Conservation (phyloP, 2,329 filamentous ascomycete genomes). For the Penicillium sp. region DNA sequence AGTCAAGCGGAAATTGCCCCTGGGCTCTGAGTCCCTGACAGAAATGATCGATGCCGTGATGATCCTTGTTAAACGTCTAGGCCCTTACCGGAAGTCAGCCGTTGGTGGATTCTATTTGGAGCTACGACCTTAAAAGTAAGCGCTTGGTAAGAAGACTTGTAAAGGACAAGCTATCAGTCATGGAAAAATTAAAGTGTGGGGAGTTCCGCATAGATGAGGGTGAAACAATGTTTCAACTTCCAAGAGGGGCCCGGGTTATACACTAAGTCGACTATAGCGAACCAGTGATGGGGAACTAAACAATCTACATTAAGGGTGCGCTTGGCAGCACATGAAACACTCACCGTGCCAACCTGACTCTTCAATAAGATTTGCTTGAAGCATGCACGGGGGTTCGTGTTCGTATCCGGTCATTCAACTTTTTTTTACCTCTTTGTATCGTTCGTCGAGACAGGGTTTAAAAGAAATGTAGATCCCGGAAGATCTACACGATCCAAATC, state of each 20-base stretch:
- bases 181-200: not conserved
- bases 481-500: not conserved
- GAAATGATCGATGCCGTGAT: not conserved
- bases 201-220: not conserved
- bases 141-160: not conserved
- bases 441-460: not conserved
- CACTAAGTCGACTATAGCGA: not conserved
- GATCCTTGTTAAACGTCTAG: not conserved
- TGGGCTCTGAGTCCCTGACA: not conserved
- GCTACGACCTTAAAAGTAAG: not conserved
- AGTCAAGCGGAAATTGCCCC: not conserved
- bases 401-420: not conserved
- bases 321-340: slow-evolving; percentile 3
- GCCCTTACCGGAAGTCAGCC: not conserved
- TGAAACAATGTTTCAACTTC: slow-evolving; percentile 6
- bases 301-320: not conserved
- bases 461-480: not conserved
- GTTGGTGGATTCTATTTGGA: not conserved
- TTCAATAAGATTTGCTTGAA: not conserved
- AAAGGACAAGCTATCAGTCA: not conserved
- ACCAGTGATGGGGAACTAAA: not conserved
- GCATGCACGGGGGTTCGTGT: not conserved
- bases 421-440: not conserved
- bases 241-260: not conserved
- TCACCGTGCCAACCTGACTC: not conserved